Percentiles rank a stretch among this genome's conserved stretches.
Evolutionary conservation across 495 filamentous ascomycete genomes (phyloP).

Genomic region (Cenococcum geophilum): DNA sequence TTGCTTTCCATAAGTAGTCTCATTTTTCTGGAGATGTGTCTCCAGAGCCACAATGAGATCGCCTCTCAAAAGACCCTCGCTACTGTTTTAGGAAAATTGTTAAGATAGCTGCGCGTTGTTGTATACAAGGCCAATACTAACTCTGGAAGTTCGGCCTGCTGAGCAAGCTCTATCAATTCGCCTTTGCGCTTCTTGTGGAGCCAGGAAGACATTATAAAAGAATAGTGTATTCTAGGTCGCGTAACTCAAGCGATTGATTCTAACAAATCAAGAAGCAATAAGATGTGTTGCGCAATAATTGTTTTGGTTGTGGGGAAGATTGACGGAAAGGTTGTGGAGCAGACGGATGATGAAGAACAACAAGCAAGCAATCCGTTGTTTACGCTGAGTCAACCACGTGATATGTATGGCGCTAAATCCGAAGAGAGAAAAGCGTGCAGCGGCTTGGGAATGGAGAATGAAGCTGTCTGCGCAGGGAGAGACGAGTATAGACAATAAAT

Average conservation of each 20-base stretch:
- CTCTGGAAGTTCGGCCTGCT: conserved; percentile 66
- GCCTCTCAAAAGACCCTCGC: conserved; percentile 64
- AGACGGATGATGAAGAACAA: no score
- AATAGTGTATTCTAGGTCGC: conserved; percentile 37
- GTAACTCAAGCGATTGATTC: conserved; percentile 43
- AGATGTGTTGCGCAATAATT: conserved; percentile 4
- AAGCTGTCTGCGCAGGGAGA: no score
- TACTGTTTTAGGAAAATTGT: conserved; percentile 45
- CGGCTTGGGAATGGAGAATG: no score
- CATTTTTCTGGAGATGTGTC: conserved; percentile 63
- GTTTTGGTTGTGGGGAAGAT: conserved; percentile 3
- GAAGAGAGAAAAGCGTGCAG: no score
- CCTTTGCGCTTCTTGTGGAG: conserved; percentile 77
- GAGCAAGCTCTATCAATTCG: conserved; percentile 69
- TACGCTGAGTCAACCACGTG: no score
- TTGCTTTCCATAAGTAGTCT: conserved; percentile 53
- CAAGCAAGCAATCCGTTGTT: no score
- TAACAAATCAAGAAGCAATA: conserved; percentile 10
- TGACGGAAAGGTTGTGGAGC: not conserved
- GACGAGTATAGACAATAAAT: no score
- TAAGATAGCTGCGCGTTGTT: conserved; percentile 13
- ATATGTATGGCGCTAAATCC: no score
- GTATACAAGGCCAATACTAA: conserved; percentile 39
- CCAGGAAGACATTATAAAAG: conserved; percentile 60
- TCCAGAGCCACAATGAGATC: conserved; percentile 78